These are phyloP conservation scores for Ophiostoma ips DNA, from an alignment of 2,329 filamentous ascomycete genomes.

Conservation along the genomic window DNA sequence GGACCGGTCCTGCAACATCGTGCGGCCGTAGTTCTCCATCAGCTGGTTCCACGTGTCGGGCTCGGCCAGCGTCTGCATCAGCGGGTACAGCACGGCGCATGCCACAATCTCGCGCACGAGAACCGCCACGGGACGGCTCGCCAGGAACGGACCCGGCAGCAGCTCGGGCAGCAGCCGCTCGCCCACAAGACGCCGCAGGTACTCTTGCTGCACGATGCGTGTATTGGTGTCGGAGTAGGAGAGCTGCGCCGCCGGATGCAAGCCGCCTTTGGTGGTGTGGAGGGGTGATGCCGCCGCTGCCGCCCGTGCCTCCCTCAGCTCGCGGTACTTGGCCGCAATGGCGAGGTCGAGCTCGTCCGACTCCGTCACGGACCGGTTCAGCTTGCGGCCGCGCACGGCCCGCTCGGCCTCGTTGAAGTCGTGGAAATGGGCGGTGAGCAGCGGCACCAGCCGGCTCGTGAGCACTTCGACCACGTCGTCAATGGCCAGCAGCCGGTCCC, in stretches of 20 bases:
- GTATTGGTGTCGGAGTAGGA: slow-evolving; percentile 58
- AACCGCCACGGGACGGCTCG: slow-evolving; percentile 66
- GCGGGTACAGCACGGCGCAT: slow-evolving; percentile 75
- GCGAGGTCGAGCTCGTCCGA: slow-evolving; percentile 91
- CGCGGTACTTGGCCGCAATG: slow-evolving; percentile 84
- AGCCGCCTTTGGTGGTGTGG: slow-evolving; percentile 33
- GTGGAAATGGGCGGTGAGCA: slow-evolving; percentile 75
- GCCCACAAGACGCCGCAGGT: slow-evolving; percentile 63
- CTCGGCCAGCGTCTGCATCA: slow-evolving; percentile 69
- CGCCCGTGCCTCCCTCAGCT: slow-evolving; percentile 22
- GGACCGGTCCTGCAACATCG: slow-evolving; percentile 85
- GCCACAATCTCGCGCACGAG: slow-evolving; percentile 82
- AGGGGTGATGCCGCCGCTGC: neutral
- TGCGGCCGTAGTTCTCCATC: slow-evolving; percentile 77
- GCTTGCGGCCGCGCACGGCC: slow-evolving; percentile 69
- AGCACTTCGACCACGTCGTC: slow-evolving; percentile 81
- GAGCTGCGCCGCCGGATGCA: slow-evolving; percentile 75
- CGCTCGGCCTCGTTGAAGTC: slow-evolving; percentile 87
- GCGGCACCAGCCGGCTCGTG: slow-evolving; percentile 71
- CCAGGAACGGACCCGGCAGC: slow-evolving; percentile 58
- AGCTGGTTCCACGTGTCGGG: slow-evolving; percentile 97
- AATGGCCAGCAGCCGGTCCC: slow-evolving; percentile 56
- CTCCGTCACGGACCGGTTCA: slow-evolving; percentile 84
- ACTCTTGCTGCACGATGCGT: slow-evolving; percentile 74
- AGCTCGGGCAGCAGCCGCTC: slow-evolving; percentile 55